phyloP scores from a whole-genome alignment of 2,329 filamentous ascomycete genomes.

The Immersiporthe knoxdaviesiana region DNA sequence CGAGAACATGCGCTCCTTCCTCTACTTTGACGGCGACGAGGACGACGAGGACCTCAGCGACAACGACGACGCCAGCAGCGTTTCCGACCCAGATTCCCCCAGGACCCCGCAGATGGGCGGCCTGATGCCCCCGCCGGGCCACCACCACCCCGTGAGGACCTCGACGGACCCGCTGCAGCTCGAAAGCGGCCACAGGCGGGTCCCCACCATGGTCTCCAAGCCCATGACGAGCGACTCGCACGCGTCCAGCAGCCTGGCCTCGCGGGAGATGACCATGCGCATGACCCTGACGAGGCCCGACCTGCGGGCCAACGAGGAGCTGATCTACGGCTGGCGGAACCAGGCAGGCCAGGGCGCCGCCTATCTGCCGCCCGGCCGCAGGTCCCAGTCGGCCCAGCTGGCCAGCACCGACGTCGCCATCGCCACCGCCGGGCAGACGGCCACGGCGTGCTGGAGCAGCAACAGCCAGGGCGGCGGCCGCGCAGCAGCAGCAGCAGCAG shows the following conservation, averaged over 20 bases:
- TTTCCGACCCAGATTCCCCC: constrained; percentile 62
- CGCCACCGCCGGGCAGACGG: constrained; percentile 43
- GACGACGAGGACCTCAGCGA: constrained; percentile 35
- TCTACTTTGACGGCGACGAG: constrained; percentile 50
- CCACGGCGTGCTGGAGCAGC: constrained; percentile 39
- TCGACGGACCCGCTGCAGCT: constrained; percentile 35
- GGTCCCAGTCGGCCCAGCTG: constrained; percentile 47
- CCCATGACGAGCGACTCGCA: constrained; percentile 40
- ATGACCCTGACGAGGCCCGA: constrained; percentile 95
- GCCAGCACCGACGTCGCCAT: constrained; percentile 20
- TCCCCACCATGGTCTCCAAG: constrained; percentile 10
- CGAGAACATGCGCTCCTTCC: constrained; percentile 60
- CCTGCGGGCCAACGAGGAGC: constrained; percentile 73
- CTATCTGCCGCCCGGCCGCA: constrained; percentile 45
- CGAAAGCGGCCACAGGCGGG: constrained; percentile 10
- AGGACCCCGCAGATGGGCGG: constrained; percentile 57
- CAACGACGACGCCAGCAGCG: constrained; percentile 59
- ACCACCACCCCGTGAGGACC: constrained; percentile 37
- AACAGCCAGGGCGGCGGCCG: constrained; percentile 35
- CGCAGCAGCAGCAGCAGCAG: constrained; percentile 40
- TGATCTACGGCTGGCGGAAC: constrained; percentile 70
- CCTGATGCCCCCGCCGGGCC: constrained; percentile 32
- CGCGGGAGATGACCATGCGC: constrained; percentile 90
- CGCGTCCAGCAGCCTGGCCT: constrained; percentile 43
- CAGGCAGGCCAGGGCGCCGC: constrained; percentile 31